Base-by-base conservation (phyloP, 176 grass and related monocot species). In the Dactylis glomerata region DNA sequence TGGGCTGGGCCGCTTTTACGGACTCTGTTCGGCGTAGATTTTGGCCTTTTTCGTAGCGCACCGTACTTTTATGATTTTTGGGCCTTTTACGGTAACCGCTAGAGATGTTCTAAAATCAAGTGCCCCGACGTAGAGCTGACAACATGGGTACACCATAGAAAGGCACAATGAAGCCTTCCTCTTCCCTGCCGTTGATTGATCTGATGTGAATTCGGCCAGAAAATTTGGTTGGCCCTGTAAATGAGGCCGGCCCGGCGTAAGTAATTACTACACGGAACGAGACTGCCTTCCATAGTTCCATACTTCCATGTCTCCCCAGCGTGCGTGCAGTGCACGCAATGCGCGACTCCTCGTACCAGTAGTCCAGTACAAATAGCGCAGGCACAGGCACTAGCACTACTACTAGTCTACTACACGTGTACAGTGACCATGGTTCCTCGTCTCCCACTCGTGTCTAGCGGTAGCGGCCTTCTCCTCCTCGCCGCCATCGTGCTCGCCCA, bases 351-450 rank as follows among this genome's bases (percentile, higher is more conserved):
- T 68, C 27, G 12, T 68, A 31, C 58, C 59, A 49, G n/a, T 8
- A 17, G 33, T 23, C 41, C 8, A 2, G 41, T 81, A 68, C 31
- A 81, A 33, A 68, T 68, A 52, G 5, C 15, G 28, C 62, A 10
- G 30, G 28, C 20, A 26, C 6, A 75, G 10, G 32, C 66, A 45
- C 80, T 14, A 3, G 45, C n/a, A n/a, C n/a, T n/a, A n/a, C n/a
- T n/a, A n/a, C n/a, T n/a, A n/a, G n/a, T n/a, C n/a, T n/a, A n/a
- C n/a, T n/a, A n/a, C n/a, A 8, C 45, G 3, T 49, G 42, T 31
- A 54, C 45, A 51, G 16, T 36, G 34, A 36, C 34, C 58, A 88
- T 88, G 89, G 85, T 77, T 71, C n/a, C 61, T 62, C 69, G 20
- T 26, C 28, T 67, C 37, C 52, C 83, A 6, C 30, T 27, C 17